These are phyloP conservation scores for Geotrichum phurueaensis DNA, from an alignment of 1,139 yeast species.

Conservation along the genomic window DNA sequence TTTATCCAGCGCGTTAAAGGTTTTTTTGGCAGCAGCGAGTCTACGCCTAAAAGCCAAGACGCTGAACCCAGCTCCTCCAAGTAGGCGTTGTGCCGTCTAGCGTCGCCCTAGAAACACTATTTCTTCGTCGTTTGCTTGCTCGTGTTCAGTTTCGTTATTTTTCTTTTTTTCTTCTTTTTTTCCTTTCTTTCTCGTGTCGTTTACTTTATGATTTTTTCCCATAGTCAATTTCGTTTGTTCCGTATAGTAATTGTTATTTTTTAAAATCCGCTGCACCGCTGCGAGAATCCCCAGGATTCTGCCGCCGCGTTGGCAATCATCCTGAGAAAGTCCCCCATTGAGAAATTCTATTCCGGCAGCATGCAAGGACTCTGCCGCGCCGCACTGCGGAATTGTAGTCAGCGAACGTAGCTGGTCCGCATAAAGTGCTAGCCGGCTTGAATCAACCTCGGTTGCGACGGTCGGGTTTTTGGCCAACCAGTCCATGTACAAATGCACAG, in stretches of 20 bases:
- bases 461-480: not conserved
- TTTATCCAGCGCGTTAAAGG: conserved; percentile 20
- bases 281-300: not conserved
- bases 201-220: not conserved
- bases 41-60: not conserved
- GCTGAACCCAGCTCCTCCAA: not conserved
- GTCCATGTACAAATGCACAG: not conserved
- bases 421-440: not conserved
- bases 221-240: not conserved
- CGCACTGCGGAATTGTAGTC: not conserved
- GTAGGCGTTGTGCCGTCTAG: not conserved
- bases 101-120: not conserved
- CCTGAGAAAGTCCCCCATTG: not conserved
- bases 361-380: not conserved
- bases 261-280: not conserved
- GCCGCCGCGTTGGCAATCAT: not conserved
- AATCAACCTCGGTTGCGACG: not conserved
- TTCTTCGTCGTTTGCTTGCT: not conserved
- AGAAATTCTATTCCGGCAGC: not conserved
- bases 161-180: not conserved
- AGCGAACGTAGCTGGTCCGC: not conserved
- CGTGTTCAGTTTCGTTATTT: not conserved
- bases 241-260: not conserved
- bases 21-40: not conserved
- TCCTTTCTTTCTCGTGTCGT: not conserved